Conservation (phyloP, 1,139 yeast species). For the Groenewaldozyma auringiensis region DNA sequence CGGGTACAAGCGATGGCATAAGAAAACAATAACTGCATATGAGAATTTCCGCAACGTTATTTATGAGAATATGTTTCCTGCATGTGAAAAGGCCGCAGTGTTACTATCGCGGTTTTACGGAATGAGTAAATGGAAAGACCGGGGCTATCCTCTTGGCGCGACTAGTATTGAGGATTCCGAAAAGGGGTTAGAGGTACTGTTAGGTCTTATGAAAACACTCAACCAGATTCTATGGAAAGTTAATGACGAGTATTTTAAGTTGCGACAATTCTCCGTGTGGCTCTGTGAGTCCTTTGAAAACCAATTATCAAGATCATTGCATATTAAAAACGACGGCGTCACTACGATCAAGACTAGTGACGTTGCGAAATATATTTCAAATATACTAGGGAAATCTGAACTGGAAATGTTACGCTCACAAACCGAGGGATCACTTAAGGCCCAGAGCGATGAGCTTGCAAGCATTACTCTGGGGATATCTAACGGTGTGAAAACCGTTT, state of each 20-base stretch:
- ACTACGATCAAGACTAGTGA: constrained; percentile 18
- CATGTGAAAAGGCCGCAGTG: constrained; percentile 49
- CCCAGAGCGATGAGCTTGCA: too few species aligned
- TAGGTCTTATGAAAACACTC: constrained; percentile 32
- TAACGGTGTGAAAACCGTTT: too few species aligned
- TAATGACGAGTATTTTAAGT: constrained; percentile 46
- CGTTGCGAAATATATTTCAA: constrained; percentile 20
- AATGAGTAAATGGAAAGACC: constrained; percentile 36
- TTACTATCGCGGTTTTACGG: constrained; percentile 45
- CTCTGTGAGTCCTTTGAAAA: constrained; percentile 20
- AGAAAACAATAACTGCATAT: constrained; percentile 43
- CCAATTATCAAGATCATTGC: constrained; percentile 16
- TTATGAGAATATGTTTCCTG: constrained; percentile 48
- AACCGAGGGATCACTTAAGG: too few species aligned
- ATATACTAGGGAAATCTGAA: constrained; percentile 7
- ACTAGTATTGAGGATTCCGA: constrained; percentile 25
- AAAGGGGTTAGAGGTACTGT: constrained; percentile 28
- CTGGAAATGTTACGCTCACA: background rate
- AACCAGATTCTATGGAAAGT: constrained; percentile 42
- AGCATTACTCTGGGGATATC: background rate
- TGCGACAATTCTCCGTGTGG: constrained; percentile 44
- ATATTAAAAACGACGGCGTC: constrained; percentile 16
- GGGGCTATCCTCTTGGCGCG: constrained; percentile 31
- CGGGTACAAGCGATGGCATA: constrained; percentile 54
- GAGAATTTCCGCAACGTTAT: constrained; percentile 42